Percentiles rank a stretch among this genome's conserved stretches.
phyloP scores from a whole-genome alignment of 2,329 filamentous ascomycete genomes.

The Cladophialophora immunda region DNA sequence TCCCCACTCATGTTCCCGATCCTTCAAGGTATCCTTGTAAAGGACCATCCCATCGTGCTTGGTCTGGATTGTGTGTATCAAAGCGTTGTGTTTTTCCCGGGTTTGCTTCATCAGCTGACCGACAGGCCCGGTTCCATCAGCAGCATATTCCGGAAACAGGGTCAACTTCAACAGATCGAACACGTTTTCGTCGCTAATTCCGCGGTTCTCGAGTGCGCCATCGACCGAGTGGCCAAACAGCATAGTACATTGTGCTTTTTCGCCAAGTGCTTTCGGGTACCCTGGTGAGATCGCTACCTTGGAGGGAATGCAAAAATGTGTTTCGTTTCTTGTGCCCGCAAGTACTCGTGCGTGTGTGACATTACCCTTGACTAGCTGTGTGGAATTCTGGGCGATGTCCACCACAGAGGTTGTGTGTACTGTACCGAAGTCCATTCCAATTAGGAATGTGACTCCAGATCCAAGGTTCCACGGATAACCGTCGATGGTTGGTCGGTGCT shows the following conservation, averaged over 20 bases:
- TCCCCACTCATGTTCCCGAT: not conserved
- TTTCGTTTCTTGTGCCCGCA: not conserved
- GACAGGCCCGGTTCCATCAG: not conserved
- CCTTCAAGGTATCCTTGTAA: not conserved
- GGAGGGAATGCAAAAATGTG: not conserved
- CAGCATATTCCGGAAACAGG: constrained; percentile 1
- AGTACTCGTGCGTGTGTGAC: not conserved
- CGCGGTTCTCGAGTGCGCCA: not conserved
- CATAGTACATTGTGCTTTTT: not conserved
- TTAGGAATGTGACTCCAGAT: not conserved
- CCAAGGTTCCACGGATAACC: not conserved
- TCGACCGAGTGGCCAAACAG: constrained; percentile 7
- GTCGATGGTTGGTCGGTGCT: not conserved
- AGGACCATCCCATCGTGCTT: not conserved
- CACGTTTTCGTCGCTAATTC: not conserved
- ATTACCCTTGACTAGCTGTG: not conserved
- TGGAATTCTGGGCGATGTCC: not conserved
- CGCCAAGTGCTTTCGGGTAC: not conserved
- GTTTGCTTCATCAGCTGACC: not conserved
- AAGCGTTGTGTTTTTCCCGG: not conserved
- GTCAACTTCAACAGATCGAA: not conserved
- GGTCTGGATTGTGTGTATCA: not conserved
- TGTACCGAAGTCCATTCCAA: not conserved
- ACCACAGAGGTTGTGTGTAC: not conserved
- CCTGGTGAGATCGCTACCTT: constrained; percentile 2